A percentile compares a stretch with the other conserved stretches of the same genome.
phyloP scores from a whole-genome alignment of 768 basidiomycete genomes.

The Xerocomus potaroensis region DNA sequence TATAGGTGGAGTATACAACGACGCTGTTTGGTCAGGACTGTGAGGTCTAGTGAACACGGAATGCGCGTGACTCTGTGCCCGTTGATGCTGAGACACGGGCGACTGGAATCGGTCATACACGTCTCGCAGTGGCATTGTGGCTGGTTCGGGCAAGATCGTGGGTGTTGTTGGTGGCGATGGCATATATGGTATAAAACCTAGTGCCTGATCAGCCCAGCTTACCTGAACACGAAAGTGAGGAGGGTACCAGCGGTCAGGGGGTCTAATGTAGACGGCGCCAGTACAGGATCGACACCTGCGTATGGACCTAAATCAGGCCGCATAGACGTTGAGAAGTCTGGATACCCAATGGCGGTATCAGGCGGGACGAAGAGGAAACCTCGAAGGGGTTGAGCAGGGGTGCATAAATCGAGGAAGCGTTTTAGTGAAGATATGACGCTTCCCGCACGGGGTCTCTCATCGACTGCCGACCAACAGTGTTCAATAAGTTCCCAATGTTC shows the following conservation, averaged over 20 bases:
- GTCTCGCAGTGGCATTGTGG: conserved; percentile 47
- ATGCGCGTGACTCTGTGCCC: conserved; percentile 72
- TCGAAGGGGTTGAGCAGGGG: neutral
- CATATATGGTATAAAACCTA: no score
- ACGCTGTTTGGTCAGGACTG: no score
- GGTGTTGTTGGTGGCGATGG: no score
- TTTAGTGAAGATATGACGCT: neutral
- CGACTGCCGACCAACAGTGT: conserved; percentile 1
- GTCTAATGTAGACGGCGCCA: no score
- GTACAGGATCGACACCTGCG: no score
- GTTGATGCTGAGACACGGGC: conserved; percentile 78
- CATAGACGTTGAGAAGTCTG: neutral
- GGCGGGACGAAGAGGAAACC: neutral
- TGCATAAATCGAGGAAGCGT: neutral
- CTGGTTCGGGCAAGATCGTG: no score
- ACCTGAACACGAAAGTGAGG: no score
- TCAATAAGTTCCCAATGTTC: conserved; percentile 5
- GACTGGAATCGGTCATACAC: conserved; percentile 57
- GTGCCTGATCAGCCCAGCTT: no score
- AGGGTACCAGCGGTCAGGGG: no score
- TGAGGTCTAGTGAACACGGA: no score
- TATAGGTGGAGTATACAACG: no score
- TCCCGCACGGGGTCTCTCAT: neutral
- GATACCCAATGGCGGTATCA: neutral
- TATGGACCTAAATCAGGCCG: no score